Evolutionary conservation across 1,284 basidiomycete species (phyloP), one percentile per base, ranked within the genome.

Genomic region (Leccinum subatratum): DNA sequence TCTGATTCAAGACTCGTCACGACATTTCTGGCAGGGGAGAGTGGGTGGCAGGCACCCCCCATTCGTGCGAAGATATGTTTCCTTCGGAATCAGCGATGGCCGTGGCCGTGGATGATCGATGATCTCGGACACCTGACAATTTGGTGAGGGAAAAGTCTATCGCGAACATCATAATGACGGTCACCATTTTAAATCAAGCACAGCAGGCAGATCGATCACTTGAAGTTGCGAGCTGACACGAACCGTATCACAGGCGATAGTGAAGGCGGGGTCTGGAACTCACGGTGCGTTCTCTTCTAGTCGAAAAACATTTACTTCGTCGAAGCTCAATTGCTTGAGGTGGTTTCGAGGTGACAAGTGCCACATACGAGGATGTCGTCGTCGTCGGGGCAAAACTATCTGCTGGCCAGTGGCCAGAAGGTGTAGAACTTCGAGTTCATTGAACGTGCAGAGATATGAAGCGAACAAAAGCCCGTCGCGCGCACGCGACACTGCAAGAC

Each of bases 141-240:
- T 42, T 42, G 8, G 64, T 70, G 59, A 64, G 67, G 42, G 60
- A 20, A 16, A 1, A 16, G 34, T 39, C n/a, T 57, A 7, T 20
- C 42, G 34, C 32, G 42, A 63, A n/a, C 39, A 42, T 42, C 39
- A 42, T 42, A 22, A 22, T 9, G 1, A 57, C 20, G 20, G 39
- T 77, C 70, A 93, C 95, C 95, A 98, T 83, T 96, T 96, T 83
- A 94, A 88, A 74, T 98, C 95, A n/a, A 92, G 82, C 32, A 98
- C 85, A 11, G 94, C 95, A 2, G 94, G 88, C 16, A 91, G 81
- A 65, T 90, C 83, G 54, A 94, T 82, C 30, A 88, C 80, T 72
- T 95, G 90, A 3, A 90, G 73, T 71, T 89, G 83, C 9, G 79
- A 77, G 66, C 93, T 95, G 68, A 45, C 63, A 30, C 20, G 67